Evolutionary conservation across 768 basidiomycete species (phyloP).

Genomic region (Boletus rubroflammeus): DNA sequence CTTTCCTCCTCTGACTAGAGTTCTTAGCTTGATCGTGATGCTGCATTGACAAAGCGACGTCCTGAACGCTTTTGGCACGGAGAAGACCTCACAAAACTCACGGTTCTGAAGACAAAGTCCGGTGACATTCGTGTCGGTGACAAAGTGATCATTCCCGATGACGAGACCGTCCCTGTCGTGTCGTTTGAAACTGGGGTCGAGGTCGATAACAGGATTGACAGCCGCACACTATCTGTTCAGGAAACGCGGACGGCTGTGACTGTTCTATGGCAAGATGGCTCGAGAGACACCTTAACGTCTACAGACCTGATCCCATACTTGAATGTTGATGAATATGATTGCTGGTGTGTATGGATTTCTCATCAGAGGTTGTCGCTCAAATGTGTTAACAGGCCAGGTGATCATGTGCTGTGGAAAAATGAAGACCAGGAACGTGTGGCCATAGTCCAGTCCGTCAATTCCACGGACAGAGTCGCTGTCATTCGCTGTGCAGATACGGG

Average conservation of each 20-base stretch:
- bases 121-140: conserved; percentile 75
- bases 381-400: conserved; percentile 68
- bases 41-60: conserved; percentile 55
- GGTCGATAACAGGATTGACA: conserved; percentile 43
- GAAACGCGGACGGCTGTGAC: conserved; percentile 68
- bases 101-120: conserved; percentile 55
- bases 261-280: conserved; percentile 88
- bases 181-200: conserved; percentile 55
- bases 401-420: conserved; percentile 80
- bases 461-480: conserved; percentile 63
- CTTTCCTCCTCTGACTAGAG: conserved; percentile 1
- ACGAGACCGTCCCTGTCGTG: conserved; percentile 47
- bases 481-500: conserved; percentile 56
- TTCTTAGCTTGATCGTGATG: conserved; percentile 54
- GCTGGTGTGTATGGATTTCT: conserved; percentile 53
- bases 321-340: conserved; percentile 90
- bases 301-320: conserved; percentile 74
- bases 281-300: conserved; percentile 55
- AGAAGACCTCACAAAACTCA: conserved; percentile 58
- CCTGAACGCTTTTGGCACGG: conserved; percentile 78
- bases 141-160: conserved; percentile 58
- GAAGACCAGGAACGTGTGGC: conserved; percentile 66
- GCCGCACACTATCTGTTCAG: conserved; percentile 58
- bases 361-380: conserved; percentile 1
- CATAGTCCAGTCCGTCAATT: conserved; percentile 76